Conservation (phyloP, 2,329 filamentous ascomycete species). For the Zasmidium angulare region DNA sequence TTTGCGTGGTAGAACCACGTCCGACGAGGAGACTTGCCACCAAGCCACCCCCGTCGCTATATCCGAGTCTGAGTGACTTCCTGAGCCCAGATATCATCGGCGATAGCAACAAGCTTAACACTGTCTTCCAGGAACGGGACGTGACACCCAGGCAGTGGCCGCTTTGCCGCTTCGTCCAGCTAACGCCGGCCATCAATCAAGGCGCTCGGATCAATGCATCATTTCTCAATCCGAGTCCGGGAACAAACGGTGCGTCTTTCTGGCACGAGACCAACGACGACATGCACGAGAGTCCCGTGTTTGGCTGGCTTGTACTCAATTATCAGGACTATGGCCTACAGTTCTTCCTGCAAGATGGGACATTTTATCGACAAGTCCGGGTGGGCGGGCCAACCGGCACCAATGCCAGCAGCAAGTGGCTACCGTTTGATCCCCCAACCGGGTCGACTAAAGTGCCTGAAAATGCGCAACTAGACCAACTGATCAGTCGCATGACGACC, state of each 20-base stretch:
- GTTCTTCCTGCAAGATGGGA: conserved; percentile 8
- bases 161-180: conserved; percentile 18
- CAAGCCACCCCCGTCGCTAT: conserved; percentile 36
- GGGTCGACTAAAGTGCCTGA: neutral
- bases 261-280: neutral
- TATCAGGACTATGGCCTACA: conserved; percentile 10
- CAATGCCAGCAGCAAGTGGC: neutral
- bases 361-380: conserved; percentile 3
- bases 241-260: neutral
- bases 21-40: neutral
- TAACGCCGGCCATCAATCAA: conserved; percentile 33
- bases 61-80: conserved; percentile 25
- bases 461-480: conserved; percentile 20
- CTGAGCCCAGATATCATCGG: neutral
- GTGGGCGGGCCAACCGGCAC: conserved; percentile 6
- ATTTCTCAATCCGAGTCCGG: neutral
- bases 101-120: neutral
- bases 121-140: neutral
- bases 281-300: conserved; percentile 6
- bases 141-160: neutral
- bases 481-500: neutral
- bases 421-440: conserved; percentile 9
- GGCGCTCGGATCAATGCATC: conserved; percentile 24
- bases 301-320: conserved; percentile 10
- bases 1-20: neutral